Conservation (phyloP, 805 yeast species). For the Spathaspora hagerdaliae region DNA sequence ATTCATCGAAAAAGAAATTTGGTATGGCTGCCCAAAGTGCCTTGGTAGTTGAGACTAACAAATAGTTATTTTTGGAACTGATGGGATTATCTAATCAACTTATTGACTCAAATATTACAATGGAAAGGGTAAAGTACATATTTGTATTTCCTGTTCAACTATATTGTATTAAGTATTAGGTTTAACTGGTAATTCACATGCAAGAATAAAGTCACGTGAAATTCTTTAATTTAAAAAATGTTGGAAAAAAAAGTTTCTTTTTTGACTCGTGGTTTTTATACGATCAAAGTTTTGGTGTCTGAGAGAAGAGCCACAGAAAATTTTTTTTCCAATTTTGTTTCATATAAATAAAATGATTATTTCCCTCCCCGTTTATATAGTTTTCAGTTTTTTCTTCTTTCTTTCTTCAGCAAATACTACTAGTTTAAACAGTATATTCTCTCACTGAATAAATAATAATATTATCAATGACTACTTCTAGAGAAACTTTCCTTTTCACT, state of each 20-base stretch:
- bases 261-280: no score
- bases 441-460: background rate
- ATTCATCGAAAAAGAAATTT: background rate
- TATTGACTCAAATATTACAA: background rate
- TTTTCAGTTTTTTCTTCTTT: slow-evolving; percentile 2
- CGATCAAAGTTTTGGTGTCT: no score
- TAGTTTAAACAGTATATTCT: background rate
- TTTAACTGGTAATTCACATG: no score
- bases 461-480: slow-evolving; percentile 7
- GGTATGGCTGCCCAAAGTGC: no score
- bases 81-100: background rate
- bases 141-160: no score
- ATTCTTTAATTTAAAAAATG: slow-evolving; percentile 1
- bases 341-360: background rate
- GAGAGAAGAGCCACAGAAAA: background rate
- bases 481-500: slow-evolving; percentile 57
- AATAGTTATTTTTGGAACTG: background rate
- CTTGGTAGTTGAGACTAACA: background rate
- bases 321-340: background rate
- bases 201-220: slow-evolving; percentile 2
- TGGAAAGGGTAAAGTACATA: no score
- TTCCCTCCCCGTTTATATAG: background rate
- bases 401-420: background rate
- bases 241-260: no score
- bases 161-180: no score